phyloP scores from a whole-genome alignment of 2,329 filamentous ascomycete species.

The Colletotrichum eremochloae region DNA sequence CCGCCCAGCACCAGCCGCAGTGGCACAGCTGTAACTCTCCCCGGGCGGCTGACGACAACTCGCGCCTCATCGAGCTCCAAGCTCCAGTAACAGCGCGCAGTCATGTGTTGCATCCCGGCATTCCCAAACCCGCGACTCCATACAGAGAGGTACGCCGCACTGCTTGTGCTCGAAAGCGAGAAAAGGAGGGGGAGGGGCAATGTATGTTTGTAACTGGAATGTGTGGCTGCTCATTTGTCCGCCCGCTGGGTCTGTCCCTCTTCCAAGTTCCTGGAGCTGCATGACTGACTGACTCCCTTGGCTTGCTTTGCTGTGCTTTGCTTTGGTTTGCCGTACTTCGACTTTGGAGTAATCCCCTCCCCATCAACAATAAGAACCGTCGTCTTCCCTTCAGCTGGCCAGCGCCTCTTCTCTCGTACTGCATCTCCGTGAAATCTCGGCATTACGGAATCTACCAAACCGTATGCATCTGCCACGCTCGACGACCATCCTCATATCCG shows the following conservation, averaged over 20 bases:
- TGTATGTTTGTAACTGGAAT: constrained; percentile 14
- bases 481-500: constrained; percentile 40
- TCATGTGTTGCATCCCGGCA: no score
- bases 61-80: constrained; percentile 25
- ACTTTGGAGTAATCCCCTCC: neutral
- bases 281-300: neutral
- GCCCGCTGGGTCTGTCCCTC: constrained; percentile 19
- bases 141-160: neutral
- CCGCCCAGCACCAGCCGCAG: constrained; percentile 3
- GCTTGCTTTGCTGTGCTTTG: neutral
- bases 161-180: neutral
- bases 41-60: constrained; percentile 34
- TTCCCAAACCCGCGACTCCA: neutral
- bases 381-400: neutral
- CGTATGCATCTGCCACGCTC: constrained; percentile 40
- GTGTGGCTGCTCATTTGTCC: constrained; percentile 11
- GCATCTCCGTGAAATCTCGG: constrained; percentile 7
- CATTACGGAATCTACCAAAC: constrained; percentile 1
- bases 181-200: constrained; percentile 29
- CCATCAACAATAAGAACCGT: constrained; percentile 24
- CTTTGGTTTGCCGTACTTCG: neutral
- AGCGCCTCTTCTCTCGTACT: neutral
- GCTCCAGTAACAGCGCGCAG: constrained; percentile 27
- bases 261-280: constrained; percentile 7
- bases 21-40: neutral